Evolutionary conservation across 1,284 basidiomycete genomes (phyloP).

Genomic region (Stygiomarasmius scandens): DNA sequence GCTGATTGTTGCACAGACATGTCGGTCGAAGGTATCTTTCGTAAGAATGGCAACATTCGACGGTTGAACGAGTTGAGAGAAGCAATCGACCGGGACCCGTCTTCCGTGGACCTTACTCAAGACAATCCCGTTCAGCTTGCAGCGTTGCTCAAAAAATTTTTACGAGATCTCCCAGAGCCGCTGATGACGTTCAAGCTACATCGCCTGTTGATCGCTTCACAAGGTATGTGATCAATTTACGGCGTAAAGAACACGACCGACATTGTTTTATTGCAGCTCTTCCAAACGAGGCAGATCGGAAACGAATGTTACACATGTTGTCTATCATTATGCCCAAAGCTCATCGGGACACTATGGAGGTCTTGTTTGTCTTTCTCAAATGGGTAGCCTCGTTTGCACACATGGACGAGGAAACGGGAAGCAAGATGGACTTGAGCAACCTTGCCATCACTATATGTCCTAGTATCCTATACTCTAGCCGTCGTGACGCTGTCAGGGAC

Average conservation of each 20-base stretch:
- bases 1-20: slow-evolving; percentile 65
- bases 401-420: slow-evolving; percentile 96
- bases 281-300: slow-evolving; percentile 77
- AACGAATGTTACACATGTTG: slow-evolving; percentile 85
- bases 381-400: slow-evolving; percentile 99
- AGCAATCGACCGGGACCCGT: slow-evolving; percentile 90
- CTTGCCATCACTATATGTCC: slow-evolving; percentile 98
- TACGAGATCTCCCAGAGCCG: slow-evolving; percentile 96
- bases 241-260: slow-evolving; percentile 14
- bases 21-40: slow-evolving; percentile 98
- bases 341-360: slow-evolving; percentile 97
- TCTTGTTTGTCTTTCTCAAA: slow-evolving; percentile 96
- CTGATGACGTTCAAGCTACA: slow-evolving; percentile 95
- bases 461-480: slow-evolving; percentile 89
- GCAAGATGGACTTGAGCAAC: slow-evolving; percentile 97
- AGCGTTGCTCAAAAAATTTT: slow-evolving; percentile 95
- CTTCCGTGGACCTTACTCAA: slow-evolving; percentile 87
- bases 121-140: slow-evolving; percentile 98
- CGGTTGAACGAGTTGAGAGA: slow-evolving; percentile 90
- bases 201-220: slow-evolving; percentile 85
- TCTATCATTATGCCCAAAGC: slow-evolving; percentile 88
- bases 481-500: slow-evolving; percentile 86
- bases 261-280: slow-evolving; percentile 53
- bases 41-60: slow-evolving; percentile 97
- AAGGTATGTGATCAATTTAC: slow-evolving; percentile 60